These are phyloP conservation scores for Pachyrhizus erosus DNA, from an alignment of 306 rosid species.

Conservation along the genomic window DNA sequence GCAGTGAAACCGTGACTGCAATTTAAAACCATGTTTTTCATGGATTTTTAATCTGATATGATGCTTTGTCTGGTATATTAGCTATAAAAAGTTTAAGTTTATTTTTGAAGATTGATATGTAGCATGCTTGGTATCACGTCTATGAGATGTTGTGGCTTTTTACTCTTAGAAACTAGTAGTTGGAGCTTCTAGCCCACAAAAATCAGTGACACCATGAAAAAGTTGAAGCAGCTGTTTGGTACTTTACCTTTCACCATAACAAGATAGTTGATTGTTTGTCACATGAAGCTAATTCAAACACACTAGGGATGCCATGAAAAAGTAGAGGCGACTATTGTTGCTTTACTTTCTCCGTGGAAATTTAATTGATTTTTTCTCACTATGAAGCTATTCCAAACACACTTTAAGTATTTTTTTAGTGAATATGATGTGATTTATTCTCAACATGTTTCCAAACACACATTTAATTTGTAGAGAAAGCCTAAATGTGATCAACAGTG, in stretches of 20 bases:
- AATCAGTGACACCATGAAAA: no score
- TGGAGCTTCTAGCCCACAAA: background rate
- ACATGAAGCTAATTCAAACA: no score
- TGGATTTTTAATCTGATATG: background rate
- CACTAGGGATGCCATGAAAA: no score
- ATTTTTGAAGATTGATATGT: background rate
- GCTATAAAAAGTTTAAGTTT: background rate
- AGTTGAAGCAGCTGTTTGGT: no score
- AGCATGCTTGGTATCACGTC: background rate
- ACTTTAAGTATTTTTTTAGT: background rate
- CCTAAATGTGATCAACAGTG: background rate
- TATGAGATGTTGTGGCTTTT: background rate
- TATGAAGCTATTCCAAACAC: no score
- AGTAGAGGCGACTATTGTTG: no score
- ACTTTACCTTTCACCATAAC: no score
- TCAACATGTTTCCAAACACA: background rate
- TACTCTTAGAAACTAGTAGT: background rate
- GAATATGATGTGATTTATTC: background rate
- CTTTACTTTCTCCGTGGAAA: no score
- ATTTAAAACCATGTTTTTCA: background rate
- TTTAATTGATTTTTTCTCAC: no score
- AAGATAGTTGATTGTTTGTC: no score
- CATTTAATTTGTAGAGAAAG: background rate
- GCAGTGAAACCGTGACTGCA: background rate
- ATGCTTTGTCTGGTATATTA: background rate